A percentile compares a stretch with the other conserved stretches of the same genome.
Conservation (phyloP, 305 asterid genomes). For the Fraxinus ornus region DNA sequence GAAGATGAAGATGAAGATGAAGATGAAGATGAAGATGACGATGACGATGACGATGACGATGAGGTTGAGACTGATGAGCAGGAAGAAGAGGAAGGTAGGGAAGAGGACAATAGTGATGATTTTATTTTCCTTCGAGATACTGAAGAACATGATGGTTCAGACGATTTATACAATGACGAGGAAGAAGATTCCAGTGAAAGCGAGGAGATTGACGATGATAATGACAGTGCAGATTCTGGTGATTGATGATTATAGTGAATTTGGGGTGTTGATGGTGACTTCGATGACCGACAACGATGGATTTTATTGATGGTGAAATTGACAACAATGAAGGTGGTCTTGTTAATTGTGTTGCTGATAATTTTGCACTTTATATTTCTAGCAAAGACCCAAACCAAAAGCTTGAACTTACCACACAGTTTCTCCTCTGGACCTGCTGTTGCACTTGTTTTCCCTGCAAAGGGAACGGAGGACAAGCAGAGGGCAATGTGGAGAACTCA, state of each 20-base stretch:
- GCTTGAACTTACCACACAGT: conserved; percentile 48
- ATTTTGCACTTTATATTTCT: conserved; percentile 30
- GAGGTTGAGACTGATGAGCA: background rate
- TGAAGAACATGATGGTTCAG: background rate
- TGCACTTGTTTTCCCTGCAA: conserved; percentile 46
- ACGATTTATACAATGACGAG: background rate
- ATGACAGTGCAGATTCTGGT: background rate
- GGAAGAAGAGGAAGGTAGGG: background rate
- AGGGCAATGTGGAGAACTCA: conserved; percentile 27
- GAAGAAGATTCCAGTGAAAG: background rate
- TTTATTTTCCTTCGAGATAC: background rate
- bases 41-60: background rate
- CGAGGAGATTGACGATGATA: background rate
- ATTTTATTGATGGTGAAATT: background rate
- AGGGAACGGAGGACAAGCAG: background rate
- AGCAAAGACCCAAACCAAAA: conserved; percentile 44
- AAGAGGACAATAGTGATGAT: background rate
- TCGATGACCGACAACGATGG: background rate
- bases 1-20: background rate
- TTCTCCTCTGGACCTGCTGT: conserved; percentile 55
- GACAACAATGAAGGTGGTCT: background rate
- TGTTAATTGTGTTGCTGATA: background rate
- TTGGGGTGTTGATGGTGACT: background rate
- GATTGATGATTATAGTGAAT: background rate
- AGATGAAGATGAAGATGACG: background rate